Evolutionary conservation across 2,329 filamentous ascomycete genomes (phyloP), one percentile per base, ranked within the genome.

Genomic region (Harringtonia lauricola): DNA sequence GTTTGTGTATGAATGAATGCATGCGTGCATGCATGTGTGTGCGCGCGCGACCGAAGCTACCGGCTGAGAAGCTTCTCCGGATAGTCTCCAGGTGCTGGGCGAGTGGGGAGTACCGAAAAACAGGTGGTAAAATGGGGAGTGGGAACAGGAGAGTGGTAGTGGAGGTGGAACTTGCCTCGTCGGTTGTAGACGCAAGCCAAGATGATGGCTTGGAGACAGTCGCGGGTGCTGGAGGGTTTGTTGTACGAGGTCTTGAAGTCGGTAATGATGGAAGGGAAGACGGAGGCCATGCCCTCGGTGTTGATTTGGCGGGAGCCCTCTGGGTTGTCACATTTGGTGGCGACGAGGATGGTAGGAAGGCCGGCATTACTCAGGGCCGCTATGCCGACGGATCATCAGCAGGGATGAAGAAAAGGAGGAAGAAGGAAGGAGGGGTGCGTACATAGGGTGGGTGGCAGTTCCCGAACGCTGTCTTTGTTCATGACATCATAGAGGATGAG

Each of bases 401-500:
- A n/a, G 14, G 14, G 2, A 13, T 17, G 13, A 26, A 34, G 17
- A 19, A 9, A 6, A 17, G 28, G 14, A 14, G 15, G 13, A 17
- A 8, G 26, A 15, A 36, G n/a, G 15, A 19, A 37, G 24, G 21
- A 30, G 13, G 15, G 19, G 9, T 18, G 14, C 83, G 76, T 72
- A 95, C 89, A 79, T 59, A 94, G 69, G 49, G 86, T 79, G 54
- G 83, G 76, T 34, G 85, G 81, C 43, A 95, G 70, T 47, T 83
- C 77, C 47, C 74, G 72, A 54, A 94, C 77, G 58, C 81, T 90
- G 47, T 81, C 77, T 53, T 78, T 74, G 59, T 85, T 83, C 61
- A 80, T 85, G 36, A 94, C 83, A 71, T 95, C 86, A 69, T 95
- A 95, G 39, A 96, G 67, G 46, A 90, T 76, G 53, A 95, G 66